Base-by-base conservation (phyloP, 1,284 basidiomycete genomes). In the Leccinum proliferum region DNA sequence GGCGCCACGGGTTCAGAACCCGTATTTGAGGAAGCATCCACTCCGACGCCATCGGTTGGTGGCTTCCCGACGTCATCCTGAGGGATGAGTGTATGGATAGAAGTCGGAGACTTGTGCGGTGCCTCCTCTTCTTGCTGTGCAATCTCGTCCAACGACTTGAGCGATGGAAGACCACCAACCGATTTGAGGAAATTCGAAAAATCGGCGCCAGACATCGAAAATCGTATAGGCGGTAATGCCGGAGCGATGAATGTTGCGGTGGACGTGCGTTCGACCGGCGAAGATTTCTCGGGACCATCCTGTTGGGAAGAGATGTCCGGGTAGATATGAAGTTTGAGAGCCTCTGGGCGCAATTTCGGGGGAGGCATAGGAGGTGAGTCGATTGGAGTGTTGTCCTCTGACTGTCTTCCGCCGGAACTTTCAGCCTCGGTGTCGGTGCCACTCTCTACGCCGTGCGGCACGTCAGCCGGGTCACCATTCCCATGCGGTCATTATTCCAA, bases 151-250 rank as follows among this genome's bases (percentile, higher is more conserved):
- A 83, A 67, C 8, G 77, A 75, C 68, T 80, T 78, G 57, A 77
- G 70, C 11, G 78, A 76, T 29, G 75, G 74, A 57, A 76, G 75
- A 12, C 80, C 79, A 15, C 79, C 81, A 5, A 87, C 81, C 29
- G 82, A 81, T 68, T 76, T 83, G 56, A 90, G 79, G 18, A 91
- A 73, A 64, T 90, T 87, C 1, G 88, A 83, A 67, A 95, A 93
- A 73, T 94, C 93, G 2, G 84, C 80, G 50, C 86, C 82, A 67
- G 86, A 88, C 80, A 95, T 84, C 9, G 92, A 94, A 70, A 93
- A 89, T 29, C 91, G 84, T 68, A 93, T 92, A 0, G 90, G 90
- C 4, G 90, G 90, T 35, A 92, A 77, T 5, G 90, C 90, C 53
- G 90, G 90, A 1, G 89, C 88, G 60, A 91, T 90, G 72, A 85